A percentile compares a stretch with the other conserved stretches of the same genome.
Evolutionary conservation across 2,329 filamentous ascomycete species (phyloP).

Genomic region (Waltergamsia citrina): DNA sequence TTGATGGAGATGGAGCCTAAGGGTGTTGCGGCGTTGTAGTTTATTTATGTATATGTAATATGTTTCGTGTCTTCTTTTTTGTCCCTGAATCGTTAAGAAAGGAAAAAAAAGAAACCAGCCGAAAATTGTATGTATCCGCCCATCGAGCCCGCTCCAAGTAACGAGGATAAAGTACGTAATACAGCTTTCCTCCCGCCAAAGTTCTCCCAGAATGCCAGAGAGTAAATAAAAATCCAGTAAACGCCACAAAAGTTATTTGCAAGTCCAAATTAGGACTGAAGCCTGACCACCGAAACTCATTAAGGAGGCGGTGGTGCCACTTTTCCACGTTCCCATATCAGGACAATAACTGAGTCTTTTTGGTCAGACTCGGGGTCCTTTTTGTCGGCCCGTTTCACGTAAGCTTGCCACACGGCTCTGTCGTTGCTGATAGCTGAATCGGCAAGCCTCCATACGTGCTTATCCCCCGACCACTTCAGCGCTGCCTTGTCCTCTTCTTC

Average conservation of each 20-base stretch:
- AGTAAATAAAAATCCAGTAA: no score
- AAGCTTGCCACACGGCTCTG: constrained; percentile 36
- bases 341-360: constrained; percentile 26
- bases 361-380: constrained; percentile 5
- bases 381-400: constrained; percentile 22
- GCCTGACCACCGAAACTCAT: not conserved
- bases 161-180: no score
- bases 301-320: no score
- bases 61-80: not conserved
- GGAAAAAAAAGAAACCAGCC: not conserved
- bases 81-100: not conserved
- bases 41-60: no score
- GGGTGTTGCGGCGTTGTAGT: no score
- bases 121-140: not conserved
- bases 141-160: no score
- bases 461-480: constrained; percentile 23
- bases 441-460: constrained; percentile 29
- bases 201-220: no score
- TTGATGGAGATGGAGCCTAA: no score
- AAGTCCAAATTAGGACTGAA: no score
- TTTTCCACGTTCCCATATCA: constrained; percentile 25
- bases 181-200: no score
- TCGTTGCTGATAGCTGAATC: constrained; percentile 23
- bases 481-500: constrained; percentile 16
- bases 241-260: no score